Evolutionary conservation across 345 rosid species (phyloP), one percentile per base, ranked within the genome.

Genomic region (Sisymbrium irio): DNA sequence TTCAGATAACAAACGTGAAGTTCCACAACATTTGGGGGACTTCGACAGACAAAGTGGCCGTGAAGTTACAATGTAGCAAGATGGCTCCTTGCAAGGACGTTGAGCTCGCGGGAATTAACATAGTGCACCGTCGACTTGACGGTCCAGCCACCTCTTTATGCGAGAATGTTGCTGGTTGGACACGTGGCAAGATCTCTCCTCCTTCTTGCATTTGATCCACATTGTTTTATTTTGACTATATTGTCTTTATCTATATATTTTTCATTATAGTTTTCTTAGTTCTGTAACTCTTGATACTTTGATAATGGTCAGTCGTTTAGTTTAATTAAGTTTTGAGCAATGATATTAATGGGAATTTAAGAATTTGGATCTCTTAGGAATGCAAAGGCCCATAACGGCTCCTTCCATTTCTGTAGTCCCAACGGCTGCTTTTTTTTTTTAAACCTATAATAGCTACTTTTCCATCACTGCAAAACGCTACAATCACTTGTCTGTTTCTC

Each of bases 11-110:
- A 30, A 71, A 78, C 19, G 76, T 83, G 7, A 80, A 32, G 44
- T 80, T 44, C 49, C 9, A 19, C 11, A 78, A 83, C 71, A 75
- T 80, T 2, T 28, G 80, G 82, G 86, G 83, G 5, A 77, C 83
- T n/a, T 80, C 84, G 41, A 37, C 0, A 10, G 30, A 45, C 12
- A 60, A 72, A 49, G 77, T 64, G 18, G 86, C 86, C 0, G 80
- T 83, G 30, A 64, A 72, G 14, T 28, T 83, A 15, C 62, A 69
- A 15, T 80, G 84, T 61, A 83, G 86, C 59, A 20, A 41, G 2
- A 62, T 5, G 5, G n/a, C 27, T 28, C 82, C 78, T 13, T 80
- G 86, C 76, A 71, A 63, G 14, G 63, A 60, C 18, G 56, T 80
- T 30, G 65, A 71, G 71, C 59, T 83, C 20, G 27, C 33, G 30